phyloP scores from a whole-genome alignment of 345 rosid genomes.

The Heritiera littoralis region DNA sequence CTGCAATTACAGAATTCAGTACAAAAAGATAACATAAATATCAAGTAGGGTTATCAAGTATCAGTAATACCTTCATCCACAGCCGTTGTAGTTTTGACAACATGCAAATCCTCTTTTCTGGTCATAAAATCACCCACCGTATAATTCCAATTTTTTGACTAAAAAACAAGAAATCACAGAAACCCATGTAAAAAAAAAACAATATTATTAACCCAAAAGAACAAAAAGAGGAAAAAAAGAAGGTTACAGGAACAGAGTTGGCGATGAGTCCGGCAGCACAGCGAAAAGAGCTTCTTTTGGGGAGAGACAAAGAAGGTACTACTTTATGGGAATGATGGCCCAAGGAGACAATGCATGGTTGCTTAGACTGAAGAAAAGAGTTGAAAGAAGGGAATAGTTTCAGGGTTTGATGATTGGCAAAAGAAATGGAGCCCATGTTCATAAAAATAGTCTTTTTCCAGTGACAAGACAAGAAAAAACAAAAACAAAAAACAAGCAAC shows the following conservation, averaged over 20 bases:
- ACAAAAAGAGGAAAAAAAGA: not conserved
- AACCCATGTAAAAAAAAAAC: not conserved
- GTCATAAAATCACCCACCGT: constrained; percentile 96
- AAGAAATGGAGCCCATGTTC: constrained; percentile 24
- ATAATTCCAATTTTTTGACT: constrained; percentile 61
- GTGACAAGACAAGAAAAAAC: not conserved
- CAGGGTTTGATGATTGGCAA: constrained; percentile 6
- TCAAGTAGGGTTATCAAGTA: not conserved
- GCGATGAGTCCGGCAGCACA: constrained; percentile 33
- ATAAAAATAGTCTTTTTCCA: not conserved
- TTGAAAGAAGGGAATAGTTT: not conserved
- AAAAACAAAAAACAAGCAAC: not conserved
- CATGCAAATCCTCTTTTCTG: constrained; percentile 56
- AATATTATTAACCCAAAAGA: not conserved
- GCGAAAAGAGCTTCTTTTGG: constrained; percentile 25
- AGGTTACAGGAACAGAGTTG: constrained; percentile 48
- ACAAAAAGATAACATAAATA: not conserved
- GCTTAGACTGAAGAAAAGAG: constrained; percentile 9
- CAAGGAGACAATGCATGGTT: not conserved
- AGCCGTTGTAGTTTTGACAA: constrained; percentile 74
- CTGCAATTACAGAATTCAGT: constrained; percentile 38
- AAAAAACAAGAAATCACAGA: not conserved
- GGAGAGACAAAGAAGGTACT: constrained; percentile 18
- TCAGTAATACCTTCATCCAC: constrained; percentile 73
- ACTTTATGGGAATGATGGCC: not conserved